Evolutionary conservation across 2,329 filamentous ascomycete genomes (phyloP).

Genomic region (Aspergillus phoenicis): DNA sequence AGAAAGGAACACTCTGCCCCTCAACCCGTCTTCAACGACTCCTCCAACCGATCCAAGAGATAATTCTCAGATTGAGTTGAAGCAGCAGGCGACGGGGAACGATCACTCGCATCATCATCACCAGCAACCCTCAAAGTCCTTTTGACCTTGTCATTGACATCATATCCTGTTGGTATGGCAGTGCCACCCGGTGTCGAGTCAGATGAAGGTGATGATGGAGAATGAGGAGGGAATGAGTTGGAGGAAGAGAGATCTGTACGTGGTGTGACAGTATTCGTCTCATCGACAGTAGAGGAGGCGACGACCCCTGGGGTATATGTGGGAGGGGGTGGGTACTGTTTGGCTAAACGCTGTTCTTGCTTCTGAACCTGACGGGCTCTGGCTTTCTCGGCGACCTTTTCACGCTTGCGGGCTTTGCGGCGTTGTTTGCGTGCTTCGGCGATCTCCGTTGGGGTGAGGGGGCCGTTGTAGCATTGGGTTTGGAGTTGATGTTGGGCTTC

Average conservation of each 20-base stretch:
- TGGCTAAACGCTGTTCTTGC: background rate
- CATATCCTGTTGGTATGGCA: background rate
- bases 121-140: too few relatives aligned
- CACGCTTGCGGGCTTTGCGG: conserved; percentile 27
- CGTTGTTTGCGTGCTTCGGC: conserved; percentile 22
- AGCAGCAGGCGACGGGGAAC: conserved; percentile 23
- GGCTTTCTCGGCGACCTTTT: conserved; percentile 18
- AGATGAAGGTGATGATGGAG: background rate
- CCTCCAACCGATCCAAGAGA: conserved; percentile 30
- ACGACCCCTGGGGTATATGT: background rate
- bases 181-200: background rate
- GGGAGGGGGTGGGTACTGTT: background rate
- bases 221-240: background rate
- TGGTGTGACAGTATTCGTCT: background rate
- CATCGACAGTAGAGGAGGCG: too few relatives aligned
- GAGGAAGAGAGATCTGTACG: background rate
- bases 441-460: conserved; percentile 10
- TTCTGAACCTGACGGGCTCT: background rate
- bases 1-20: background rate
- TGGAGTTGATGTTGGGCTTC: background rate
- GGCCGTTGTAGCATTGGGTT: background rate
- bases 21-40: conserved; percentile 19
- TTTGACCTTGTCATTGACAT: too few relatives aligned
- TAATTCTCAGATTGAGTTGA: conserved; percentile 25
- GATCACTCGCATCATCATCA: background rate